These are phyloP conservation scores for Phytophthora tentaculata DNA, from an alignment of 352 stramenopile species.

Conservation along the genomic window DNA sequence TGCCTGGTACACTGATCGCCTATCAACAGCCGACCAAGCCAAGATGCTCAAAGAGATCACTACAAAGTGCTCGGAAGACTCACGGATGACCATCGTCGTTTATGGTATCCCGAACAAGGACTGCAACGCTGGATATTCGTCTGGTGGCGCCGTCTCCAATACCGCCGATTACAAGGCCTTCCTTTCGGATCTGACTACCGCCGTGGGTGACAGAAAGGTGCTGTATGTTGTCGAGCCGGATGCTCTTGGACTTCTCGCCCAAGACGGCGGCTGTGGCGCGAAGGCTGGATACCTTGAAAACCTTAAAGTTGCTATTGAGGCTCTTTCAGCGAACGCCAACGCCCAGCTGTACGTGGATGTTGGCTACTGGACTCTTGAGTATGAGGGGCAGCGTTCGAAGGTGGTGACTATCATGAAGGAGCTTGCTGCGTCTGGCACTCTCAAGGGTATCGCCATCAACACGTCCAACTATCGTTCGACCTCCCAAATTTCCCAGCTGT, in stretches of 20 bases:
- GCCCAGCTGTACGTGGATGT: slow-evolving; percentile 71
- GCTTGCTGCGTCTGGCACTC: slow-evolving; percentile 30
- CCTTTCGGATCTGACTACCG: slow-evolving; percentile 43
- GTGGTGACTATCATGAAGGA: slow-evolving; percentile 45
- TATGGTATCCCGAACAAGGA: slow-evolving; percentile 84
- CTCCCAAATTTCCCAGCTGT: slow-evolving; percentile 38
- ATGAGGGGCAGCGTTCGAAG: slow-evolving; percentile 20
- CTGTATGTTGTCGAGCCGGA: slow-evolving; percentile 80
- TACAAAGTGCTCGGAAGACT: slow-evolving; percentile 36
- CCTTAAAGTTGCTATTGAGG: slow-evolving; percentile 47
- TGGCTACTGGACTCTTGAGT: slow-evolving; percentile 60
- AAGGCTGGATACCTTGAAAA: slow-evolving; percentile 55
- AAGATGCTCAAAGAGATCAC: slow-evolving; percentile 35
- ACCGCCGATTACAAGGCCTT: slow-evolving; percentile 56
- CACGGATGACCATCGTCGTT: slow-evolving; percentile 58
- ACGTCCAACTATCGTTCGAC: slow-evolving; percentile 72
- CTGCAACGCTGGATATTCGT: slow-evolving; percentile 58
- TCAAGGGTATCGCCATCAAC: slow-evolving; percentile 70
- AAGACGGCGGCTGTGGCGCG: slow-evolving; percentile 51
- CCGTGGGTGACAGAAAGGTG: slow-evolving; percentile 58
- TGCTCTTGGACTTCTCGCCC: slow-evolving; percentile 55
- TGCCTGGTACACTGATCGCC: slow-evolving; percentile 60
- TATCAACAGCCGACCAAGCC: slow-evolving; percentile 32
- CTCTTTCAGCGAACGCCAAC: slow-evolving; percentile 58
- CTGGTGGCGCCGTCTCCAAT: slow-evolving; percentile 43